phyloP scores from a whole-genome alignment of 495 filamentous ascomycete genomes.

The Trichocladium uniseriatum region DNA sequence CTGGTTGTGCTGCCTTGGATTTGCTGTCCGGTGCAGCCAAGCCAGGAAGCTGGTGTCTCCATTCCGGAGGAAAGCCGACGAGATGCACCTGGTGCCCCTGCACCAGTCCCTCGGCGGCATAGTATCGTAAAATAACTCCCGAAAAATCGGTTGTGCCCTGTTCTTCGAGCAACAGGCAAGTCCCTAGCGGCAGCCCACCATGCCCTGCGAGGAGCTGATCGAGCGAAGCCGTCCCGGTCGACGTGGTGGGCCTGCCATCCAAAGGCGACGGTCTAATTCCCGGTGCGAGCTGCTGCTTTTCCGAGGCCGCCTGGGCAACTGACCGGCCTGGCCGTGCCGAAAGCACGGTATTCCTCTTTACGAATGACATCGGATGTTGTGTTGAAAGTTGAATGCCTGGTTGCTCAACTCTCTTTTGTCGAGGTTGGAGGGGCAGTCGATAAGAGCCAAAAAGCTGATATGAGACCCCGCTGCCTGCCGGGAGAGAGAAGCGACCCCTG shows the following conservation, averaged over 20 bases:
- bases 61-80: slow-evolving; percentile 66
- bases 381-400: not conserved
- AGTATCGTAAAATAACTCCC: slow-evolving; percentile 74
- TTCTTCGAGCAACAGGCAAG: slow-evolving; percentile 74
- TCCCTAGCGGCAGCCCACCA: slow-evolving; percentile 77
- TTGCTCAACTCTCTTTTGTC: not conserved
- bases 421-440: slow-evolving; percentile 7
- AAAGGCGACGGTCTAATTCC: slow-evolving; percentile 82
- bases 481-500: not conserved
- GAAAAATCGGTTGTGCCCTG: slow-evolving; percentile 92
- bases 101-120: slow-evolving; percentile 85
- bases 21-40: slow-evolving; percentile 44
- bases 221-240: slow-evolving; percentile 76
- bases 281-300: slow-evolving; percentile 38
- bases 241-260: slow-evolving; percentile 81
- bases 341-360: slow-evolving; percentile 74
- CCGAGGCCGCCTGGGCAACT: slow-evolving; percentile 24
- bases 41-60: slow-evolving; percentile 76
- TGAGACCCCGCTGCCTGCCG: slow-evolving; percentile 3
- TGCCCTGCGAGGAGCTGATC: slow-evolving; percentile 82
- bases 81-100: slow-evolving; percentile 87
- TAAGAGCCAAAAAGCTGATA: slow-evolving; percentile 2
- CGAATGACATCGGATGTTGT: slow-evolving; percentile 73
- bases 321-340: slow-evolving; percentile 23
- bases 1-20: slow-evolving; percentile 31